Conservation (phyloP, 371 early-diverging fungal species). For the Mortierella sp. region DNA sequence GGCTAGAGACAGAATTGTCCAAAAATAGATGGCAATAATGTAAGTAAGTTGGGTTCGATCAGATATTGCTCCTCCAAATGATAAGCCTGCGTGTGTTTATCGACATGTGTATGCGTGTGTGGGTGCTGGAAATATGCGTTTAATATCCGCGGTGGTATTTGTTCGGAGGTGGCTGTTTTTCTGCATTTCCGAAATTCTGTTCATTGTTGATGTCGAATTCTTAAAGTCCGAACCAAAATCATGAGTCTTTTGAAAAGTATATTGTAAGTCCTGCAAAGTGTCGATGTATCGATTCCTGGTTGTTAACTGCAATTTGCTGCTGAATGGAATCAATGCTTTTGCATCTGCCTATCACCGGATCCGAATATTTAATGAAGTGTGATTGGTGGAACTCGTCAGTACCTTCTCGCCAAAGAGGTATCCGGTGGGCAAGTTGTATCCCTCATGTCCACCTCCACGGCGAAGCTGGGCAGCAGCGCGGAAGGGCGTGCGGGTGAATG, state of each 20-base stretch:
- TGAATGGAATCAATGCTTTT: neutral
- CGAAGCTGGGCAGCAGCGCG: conserved; percentile 61
- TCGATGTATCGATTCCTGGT: neutral
- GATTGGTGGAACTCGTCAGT: conserved; percentile 14
- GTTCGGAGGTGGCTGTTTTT: too few species aligned
- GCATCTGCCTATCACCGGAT: neutral
- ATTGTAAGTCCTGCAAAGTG: neutral
- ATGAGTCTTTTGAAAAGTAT: too few species aligned
- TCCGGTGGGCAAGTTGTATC: conserved; percentile 73
- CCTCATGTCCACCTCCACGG: conserved; percentile 65
- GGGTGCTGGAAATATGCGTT: too few species aligned
- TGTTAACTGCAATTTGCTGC: neutral
- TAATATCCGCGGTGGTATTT: too few species aligned
- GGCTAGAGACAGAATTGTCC: conserved; percentile 49
- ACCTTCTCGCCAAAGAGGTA: conserved; percentile 79
- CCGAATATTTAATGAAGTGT: neutral
- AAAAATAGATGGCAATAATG: neutral
- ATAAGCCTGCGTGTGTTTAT: too few species aligned
- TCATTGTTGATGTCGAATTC: too few species aligned
- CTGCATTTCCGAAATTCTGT: too few species aligned
- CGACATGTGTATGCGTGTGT: neutral
- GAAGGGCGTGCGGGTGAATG: conserved; percentile 65
- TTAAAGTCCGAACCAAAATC: too few species aligned
- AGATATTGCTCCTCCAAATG: too few species aligned
- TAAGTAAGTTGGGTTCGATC: neutral